A percentile compares a stretch with the other conserved stretches of the same genome.
These are phyloP conservation scores for Pelargonium exstipulatum DNA, from an alignment of 441 rosid species.

Conservation along the genomic window DNA sequence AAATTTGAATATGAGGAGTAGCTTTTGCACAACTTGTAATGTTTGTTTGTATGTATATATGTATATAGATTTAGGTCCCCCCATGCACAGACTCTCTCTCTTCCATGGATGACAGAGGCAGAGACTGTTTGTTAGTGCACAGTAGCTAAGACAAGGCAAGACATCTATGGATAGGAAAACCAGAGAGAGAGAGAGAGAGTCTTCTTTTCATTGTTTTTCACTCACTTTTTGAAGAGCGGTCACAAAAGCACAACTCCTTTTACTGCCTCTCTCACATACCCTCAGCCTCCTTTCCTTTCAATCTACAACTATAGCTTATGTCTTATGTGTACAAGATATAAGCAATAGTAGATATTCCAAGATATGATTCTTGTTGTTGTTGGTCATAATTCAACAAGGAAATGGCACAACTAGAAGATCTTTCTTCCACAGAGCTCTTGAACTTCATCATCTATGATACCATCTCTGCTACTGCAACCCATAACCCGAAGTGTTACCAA, in stretches of 20 bases:
- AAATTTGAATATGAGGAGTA: not conserved
- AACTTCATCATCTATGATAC: slow-evolving; percentile 56
- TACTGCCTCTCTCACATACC: not conserved
- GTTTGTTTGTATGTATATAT: slow-evolving; percentile 1
- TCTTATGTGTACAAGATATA: no score
- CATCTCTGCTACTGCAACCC: slow-evolving; percentile 28
- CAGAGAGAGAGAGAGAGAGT: no score
- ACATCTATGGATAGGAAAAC: no score
- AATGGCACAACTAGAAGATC: slow-evolving; percentile 56
- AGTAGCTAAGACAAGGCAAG: not conserved
- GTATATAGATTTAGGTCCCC: not conserved
- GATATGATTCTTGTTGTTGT: no score
- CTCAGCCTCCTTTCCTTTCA: not conserved
- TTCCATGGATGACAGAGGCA: not conserved
- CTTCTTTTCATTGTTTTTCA: not conserved
- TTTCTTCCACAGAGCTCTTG: slow-evolving; percentile 59
- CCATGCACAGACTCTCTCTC: not conserved
- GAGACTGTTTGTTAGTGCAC: not conserved
- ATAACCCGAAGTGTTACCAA: slow-evolving; percentile 32
- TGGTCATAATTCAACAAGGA: no score
- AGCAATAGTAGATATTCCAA: no score
- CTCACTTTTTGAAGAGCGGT: not conserved
- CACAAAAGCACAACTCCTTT: not conserved
- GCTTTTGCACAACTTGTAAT: not conserved
- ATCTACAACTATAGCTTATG: not conserved